Percentiles rank a stretch among this genome's conserved stretches.
Conservation (phyloP, 108 stramenopile genomes). For the Fragilaria crotonensis region DNA sequence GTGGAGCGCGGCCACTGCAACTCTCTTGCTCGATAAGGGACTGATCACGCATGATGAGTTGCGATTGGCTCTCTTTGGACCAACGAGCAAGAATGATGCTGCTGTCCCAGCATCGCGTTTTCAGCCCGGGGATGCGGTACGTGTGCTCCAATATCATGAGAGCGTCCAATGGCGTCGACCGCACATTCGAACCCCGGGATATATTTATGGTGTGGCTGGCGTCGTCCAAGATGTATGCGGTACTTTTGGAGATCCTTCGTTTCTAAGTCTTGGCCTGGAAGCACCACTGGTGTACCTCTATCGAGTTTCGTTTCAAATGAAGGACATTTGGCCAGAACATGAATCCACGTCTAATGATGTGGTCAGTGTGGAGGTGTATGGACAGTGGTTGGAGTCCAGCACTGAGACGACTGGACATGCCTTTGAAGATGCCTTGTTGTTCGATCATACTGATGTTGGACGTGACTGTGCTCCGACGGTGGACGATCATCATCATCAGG, state of each 20-base stretch:
- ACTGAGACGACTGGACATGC: slow-evolving; percentile 15
- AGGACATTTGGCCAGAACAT: slow-evolving; percentile 30
- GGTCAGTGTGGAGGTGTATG: slow-evolving; percentile 45
- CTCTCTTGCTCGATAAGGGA: slow-evolving; percentile 24
- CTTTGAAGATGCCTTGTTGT: slow-evolving; percentile 16
- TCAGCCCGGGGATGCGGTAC: slow-evolving; percentile 29
- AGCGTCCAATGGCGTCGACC: slow-evolving; percentile 35
- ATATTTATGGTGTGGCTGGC: slow-evolving; percentile 41
- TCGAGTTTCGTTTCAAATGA: slow-evolving; percentile 24
- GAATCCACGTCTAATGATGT: slow-evolving; percentile 12
- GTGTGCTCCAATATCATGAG: slow-evolving; percentile 22
- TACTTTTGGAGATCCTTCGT: slow-evolving; percentile 33
- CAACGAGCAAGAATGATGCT: background rate
- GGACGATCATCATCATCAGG: slow-evolving; percentile 18
- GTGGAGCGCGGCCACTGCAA: slow-evolving; percentile 39
- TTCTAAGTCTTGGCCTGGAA: slow-evolving; percentile 32
- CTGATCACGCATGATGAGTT: slow-evolving; percentile 24
- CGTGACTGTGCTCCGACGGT: no score
- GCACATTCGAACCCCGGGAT: slow-evolving; percentile 45
- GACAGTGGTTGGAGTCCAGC: slow-evolving; percentile 39
- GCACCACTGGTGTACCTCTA: slow-evolving; percentile 29
- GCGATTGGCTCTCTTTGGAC: slow-evolving; percentile 21
- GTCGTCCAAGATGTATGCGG: slow-evolving; percentile 28
- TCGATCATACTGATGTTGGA: no score
- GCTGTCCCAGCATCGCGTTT: no score